Evolutionary conservation across 768 basidiomycete genomes (phyloP), one percentile per base, ranked within the genome.

Genomic region (Lactarius sanguifluus): DNA sequence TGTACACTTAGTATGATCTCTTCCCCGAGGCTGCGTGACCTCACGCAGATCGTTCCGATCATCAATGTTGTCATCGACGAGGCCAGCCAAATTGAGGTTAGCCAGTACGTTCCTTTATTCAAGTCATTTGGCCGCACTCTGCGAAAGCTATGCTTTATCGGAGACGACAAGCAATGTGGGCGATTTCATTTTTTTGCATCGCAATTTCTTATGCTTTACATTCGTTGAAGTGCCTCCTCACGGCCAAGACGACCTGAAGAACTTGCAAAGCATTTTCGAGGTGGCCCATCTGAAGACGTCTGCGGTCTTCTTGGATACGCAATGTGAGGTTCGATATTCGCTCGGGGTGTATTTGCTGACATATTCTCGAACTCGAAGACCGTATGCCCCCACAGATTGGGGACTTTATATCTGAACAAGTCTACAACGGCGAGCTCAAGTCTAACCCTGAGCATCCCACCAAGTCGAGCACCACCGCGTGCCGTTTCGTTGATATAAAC

Each of bases 371-470:
- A 47, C 59, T 64, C 30, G 45, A 64, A 94, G 92, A 94, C 70
- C 85, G 92, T 1, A 92, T 94, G 90, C 92, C 92, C 59, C 85
- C 87, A 57, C 85, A 91, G 69, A 87, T 92, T 79, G 90, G 91
- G 30, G 71, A 79, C 4, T 85, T 92, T 55, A 89, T 94, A 50
- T 92, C 90, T 20, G 72, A 82, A 63, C 79, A 79, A 64, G 79
- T 94, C 5, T 94, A 94, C 78, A 76, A 87, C 28, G 71, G 76
- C 15, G 72, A 85, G 69, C 85, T 94, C 13, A 76, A 81, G 8
- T 91, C 91, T 1, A 72, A 72, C 69, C 73, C 77, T 1, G 70
- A 75, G 1, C 89, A 91, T 71, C 77, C 80, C 38, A 73, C 90
- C 20, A 78, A 78, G 23, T 71, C 77, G 61, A 52, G 77, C 0